These are phyloP conservation scores for Phytophthora agathidicida DNA, from an alignment of 352 stramenopile species.

Conservation along the genomic window DNA sequence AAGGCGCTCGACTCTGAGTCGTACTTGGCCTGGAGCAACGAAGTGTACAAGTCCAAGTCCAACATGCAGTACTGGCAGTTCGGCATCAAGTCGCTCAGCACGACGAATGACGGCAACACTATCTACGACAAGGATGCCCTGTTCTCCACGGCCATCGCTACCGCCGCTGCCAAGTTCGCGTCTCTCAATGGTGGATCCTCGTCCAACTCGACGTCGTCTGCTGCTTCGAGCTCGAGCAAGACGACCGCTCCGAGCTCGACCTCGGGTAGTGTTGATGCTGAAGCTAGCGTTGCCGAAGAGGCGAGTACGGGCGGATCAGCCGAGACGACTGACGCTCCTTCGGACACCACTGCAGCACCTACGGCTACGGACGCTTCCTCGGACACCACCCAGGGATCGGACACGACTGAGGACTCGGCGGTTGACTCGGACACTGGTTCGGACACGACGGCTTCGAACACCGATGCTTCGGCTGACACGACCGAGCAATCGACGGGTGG, in stretches of 20 bases:
- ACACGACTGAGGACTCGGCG: constrained; percentile 5
- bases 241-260: constrained; percentile 8
- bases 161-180: constrained; percentile 32
- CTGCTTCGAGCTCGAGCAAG: constrained; percentile 12
- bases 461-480: neutral
- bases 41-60: constrained; percentile 30
- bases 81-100: constrained; percentile 33
- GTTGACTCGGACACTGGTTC: constrained; percentile 1
- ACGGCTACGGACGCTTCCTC: constrained; percentile 17
- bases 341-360: constrained; percentile 10
- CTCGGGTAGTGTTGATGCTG: constrained; percentile 11
- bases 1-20: constrained; percentile 29
- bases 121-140: constrained; percentile 29
- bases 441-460: neutral
- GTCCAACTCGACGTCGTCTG: constrained; percentile 23
- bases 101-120: constrained; percentile 35
- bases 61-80: constrained; percentile 54
- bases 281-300: constrained; percentile 13
- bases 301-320: constrained; percentile 11
- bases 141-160: constrained; percentile 28
- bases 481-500: constrained; percentile 8
- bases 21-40: constrained; percentile 37
- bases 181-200: constrained; percentile 22
- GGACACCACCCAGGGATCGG: neutral
- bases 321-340: constrained; percentile 12